Conservation (phyloP, 2,329 filamentous ascomycete species). For the Cladophialophora chaetospira region DNA sequence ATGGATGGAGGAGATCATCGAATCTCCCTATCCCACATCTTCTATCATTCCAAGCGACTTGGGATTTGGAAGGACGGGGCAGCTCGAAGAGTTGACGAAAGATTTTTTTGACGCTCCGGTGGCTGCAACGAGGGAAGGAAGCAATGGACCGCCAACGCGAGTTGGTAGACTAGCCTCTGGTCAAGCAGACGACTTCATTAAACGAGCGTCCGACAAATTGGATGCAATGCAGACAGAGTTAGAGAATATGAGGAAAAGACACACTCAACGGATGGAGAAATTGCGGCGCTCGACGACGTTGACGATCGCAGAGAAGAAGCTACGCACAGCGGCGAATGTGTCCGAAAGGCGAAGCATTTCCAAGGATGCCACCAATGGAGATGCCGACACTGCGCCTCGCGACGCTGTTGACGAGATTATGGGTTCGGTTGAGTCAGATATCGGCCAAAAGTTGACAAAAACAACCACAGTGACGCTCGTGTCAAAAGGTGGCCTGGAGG, state of each 20-base stretch:
- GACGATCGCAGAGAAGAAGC: slow-evolving; percentile 72
- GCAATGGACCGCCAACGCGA: slow-evolving; percentile 37
- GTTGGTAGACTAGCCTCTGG: slow-evolving; percentile 69
- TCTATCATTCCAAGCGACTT: slow-evolving; percentile 88
- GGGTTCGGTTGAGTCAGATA: slow-evolving; percentile 68
- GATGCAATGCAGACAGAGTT: slow-evolving; percentile 77
- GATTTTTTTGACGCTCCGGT: slow-evolving; percentile 73
- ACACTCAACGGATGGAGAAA: slow-evolving; percentile 73
- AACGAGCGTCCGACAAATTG: slow-evolving; percentile 72
- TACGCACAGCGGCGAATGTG: slow-evolving; percentile 65
- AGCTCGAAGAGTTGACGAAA: slow-evolving; percentile 77
- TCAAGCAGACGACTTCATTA: slow-evolving; percentile 81
- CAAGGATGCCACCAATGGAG: slow-evolving; percentile 7
- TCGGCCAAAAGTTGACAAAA: slow-evolving; percentile 67
- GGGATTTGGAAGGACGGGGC: slow-evolving; percentile 80
- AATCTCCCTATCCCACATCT: slow-evolving; percentile 80
- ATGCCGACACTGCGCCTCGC: slow-evolving; percentile 13
- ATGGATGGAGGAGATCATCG: slow-evolving; percentile 98
- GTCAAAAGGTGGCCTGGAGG: slow-evolving; percentile 74
- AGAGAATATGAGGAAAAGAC: slow-evolving; percentile 76
- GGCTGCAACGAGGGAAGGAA: slow-evolving; percentile 34
- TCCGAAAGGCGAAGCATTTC: slow-evolving; percentile 21
- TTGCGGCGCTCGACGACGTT: slow-evolving; percentile 71
- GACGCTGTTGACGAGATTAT: slow-evolving; percentile 69
- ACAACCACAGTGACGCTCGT: slow-evolving; percentile 69